Conservation (phyloP, 129 eudicot species). For the Ambrosia artemisiifolia region DNA sequence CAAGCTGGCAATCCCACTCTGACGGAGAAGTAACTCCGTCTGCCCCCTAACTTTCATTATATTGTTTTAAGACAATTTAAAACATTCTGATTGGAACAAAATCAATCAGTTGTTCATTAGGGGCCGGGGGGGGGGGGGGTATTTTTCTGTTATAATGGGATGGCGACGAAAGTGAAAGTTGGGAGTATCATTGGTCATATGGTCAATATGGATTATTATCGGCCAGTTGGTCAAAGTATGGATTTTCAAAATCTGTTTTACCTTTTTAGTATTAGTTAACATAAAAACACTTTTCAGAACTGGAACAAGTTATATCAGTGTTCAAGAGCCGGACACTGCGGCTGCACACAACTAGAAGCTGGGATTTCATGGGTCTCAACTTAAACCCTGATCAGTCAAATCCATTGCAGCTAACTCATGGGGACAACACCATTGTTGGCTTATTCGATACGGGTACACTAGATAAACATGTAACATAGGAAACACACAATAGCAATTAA, state of each 20-base stretch:
- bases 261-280: not conserved
- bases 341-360: conserved; percentile 79
- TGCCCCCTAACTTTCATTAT: too few species aligned
- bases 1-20: too few species aligned
- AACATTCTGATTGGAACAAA: too few species aligned
- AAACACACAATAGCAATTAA: not conserved
- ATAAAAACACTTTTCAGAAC: conserved; percentile 35
- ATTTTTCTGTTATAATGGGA: too few species aligned
- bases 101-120: too few species aligned
- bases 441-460: conserved; percentile 60
- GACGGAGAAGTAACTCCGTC: too few species aligned
- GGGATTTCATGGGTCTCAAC: conserved; percentile 80
- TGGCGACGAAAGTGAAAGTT: too few species aligned
- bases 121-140: too few species aligned
- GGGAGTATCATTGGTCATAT: too few species aligned
- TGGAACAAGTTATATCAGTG: conserved; percentile 55
- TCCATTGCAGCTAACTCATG: conserved; percentile 49
- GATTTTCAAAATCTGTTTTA: not conserved
- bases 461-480: not conserved
- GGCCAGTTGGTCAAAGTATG: too few species aligned
- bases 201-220: too few species aligned
- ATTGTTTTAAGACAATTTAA: too few species aligned
- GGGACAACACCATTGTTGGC: conserved; percentile 56
- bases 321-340: conserved; percentile 49
- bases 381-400: conserved; percentile 30